These are phyloP conservation scores for Hypoxylon sp. DNA, from an alignment of 2,329 filamentous ascomycete species.

Conservation along the genomic window DNA sequence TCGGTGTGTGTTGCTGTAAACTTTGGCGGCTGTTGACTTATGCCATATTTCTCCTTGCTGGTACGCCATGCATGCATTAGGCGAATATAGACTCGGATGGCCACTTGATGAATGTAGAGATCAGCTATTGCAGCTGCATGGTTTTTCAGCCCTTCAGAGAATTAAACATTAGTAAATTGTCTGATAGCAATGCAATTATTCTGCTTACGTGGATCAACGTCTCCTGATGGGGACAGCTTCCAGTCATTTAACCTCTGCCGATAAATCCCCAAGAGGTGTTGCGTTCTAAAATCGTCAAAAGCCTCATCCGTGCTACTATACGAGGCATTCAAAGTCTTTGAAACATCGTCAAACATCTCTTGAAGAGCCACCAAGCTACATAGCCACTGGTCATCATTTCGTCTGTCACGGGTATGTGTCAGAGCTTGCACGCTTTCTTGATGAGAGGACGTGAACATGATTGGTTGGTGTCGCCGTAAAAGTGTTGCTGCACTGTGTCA, in stretches of 20 bases:
- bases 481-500: conserved; percentile 31
- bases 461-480: conserved; percentile 37
- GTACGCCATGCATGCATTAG: conserved; percentile 24
- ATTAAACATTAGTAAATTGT: conserved; percentile 10
- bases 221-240: conserved; percentile 28
- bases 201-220: conserved; percentile 31
- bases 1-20: conserved; percentile 31
- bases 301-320: conserved; percentile 23
- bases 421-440: conserved; percentile 30
- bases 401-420: not conserved
- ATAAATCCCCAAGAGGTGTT: conserved; percentile 34
- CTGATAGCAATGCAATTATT: no score
- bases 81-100: conserved; percentile 26
- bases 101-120: conserved; percentile 42
- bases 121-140: conserved; percentile 30
- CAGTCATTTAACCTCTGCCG: conserved; percentile 34
- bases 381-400: conserved; percentile 33
- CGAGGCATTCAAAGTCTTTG: conserved; percentile 33
- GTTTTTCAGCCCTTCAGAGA: conserved; percentile 23
- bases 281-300: conserved; percentile 38
- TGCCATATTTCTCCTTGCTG: conserved; percentile 11
- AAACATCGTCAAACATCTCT: conserved; percentile 40
- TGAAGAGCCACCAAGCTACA: conserved; percentile 38
- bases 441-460: conserved; percentile 29
- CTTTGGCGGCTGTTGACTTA: conserved; percentile 5